These are phyloP conservation scores for Neostapfia colusana DNA, from an alignment of 176 grass and related monocot genomes.

Conservation along the genomic window DNA sequence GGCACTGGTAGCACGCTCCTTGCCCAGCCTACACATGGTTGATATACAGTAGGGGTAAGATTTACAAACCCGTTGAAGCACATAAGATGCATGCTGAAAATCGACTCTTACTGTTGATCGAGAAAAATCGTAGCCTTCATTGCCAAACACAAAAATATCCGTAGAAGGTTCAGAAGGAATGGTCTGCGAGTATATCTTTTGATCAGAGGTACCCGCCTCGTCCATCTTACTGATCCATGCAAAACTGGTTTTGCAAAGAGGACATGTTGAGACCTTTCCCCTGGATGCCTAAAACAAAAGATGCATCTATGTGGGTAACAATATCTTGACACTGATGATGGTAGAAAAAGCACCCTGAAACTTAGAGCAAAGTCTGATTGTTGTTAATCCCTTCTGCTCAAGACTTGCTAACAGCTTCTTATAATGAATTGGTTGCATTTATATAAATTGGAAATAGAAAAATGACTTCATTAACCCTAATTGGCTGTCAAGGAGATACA, in stretches of 20 bases:
- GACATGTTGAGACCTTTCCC: slow-evolving; percentile 70
- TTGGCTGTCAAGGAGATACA: too few species aligned
- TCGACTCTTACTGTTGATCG: slow-evolving; percentile 44
- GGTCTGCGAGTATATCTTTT: slow-evolving; percentile 94
- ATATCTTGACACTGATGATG: not conserved
- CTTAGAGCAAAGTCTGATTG: not conserved
- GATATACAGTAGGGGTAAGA: slow-evolving; percentile 15
- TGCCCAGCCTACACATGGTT: slow-evolving; percentile 36
- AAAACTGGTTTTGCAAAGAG: slow-evolving; percentile 78
- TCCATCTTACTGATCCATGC: slow-evolving; percentile 70
- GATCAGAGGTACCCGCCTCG: slow-evolving; percentile 60
- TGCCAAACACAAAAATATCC: slow-evolving; percentile 25
- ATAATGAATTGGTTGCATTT: not conserved
- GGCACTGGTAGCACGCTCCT: slow-evolving; percentile 62
- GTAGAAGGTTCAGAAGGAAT: slow-evolving; percentile 56
- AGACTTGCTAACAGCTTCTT: slow-evolving; percentile 2
- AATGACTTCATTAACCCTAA: too few species aligned
- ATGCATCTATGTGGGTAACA: not conserved
- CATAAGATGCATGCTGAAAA: not conserved
- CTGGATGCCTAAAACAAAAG: slow-evolving; percentile 51
- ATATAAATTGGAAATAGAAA: not conserved
- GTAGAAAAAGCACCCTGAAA: not conserved
- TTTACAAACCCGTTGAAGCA: not conserved
- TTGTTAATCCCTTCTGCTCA: not conserved
- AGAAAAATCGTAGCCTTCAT: slow-evolving; percentile 22